Conservation (phyloP, 441 rosid species). For the Adansonia madagascariensis region DNA sequence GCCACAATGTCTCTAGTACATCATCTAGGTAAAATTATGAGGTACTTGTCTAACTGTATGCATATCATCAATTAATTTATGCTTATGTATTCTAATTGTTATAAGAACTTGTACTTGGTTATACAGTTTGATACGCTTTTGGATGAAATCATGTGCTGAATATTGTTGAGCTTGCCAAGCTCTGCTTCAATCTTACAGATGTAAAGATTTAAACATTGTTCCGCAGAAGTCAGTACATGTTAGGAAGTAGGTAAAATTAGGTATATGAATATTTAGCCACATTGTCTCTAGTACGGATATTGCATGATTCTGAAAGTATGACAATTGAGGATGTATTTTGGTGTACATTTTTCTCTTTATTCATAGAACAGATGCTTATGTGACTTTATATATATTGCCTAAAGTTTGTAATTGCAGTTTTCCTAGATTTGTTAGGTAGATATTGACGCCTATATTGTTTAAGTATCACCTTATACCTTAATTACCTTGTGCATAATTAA, state of each 20-base stretch:
- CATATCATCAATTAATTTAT: background rate
- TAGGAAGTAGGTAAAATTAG: constrained; percentile 2
- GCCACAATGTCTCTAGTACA: background rate
- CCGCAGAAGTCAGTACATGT: background rate
- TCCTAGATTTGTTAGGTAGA: background rate
- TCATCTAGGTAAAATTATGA: too few relatives aligned
- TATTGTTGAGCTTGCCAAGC: constrained; percentile 27
- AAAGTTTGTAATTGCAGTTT: background rate
- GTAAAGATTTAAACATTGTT: background rate
- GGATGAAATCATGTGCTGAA: constrained; percentile 9
- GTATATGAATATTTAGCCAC: background rate
- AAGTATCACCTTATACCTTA: constrained; percentile 12
- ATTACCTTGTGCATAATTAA: constrained; percentile 20
- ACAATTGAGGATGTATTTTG: background rate
- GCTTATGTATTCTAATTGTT: constrained; percentile 1
- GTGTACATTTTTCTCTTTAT: constrained; percentile 12
- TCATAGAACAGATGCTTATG: background rate
- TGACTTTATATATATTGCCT: background rate
- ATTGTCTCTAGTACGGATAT: background rate
- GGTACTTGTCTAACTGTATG: constrained; percentile 45
- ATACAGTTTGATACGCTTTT: background rate
- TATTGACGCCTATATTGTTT: background rate
- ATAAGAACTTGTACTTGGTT: background rate
- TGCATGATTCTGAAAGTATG: constrained; percentile 3
- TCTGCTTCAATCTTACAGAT: constrained; percentile 22